phyloP scores from a whole-genome alignment of 2,329 filamentous ascomycete species.

The Myrmaecium sp. region DNA sequence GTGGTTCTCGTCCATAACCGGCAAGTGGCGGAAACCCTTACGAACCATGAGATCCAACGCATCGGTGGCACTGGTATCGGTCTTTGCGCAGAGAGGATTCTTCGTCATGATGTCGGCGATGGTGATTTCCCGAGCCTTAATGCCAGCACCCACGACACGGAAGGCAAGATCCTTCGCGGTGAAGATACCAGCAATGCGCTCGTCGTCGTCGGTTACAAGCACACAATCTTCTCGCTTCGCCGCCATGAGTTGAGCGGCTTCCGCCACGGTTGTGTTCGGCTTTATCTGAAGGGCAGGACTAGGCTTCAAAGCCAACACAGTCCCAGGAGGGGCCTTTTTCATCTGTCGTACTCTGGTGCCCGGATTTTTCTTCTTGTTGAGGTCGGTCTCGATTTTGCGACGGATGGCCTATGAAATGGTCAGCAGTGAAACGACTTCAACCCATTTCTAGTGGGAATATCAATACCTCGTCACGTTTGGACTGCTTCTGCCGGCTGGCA shows the following conservation, averaged over 20 bases:
- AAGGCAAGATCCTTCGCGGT: conserved; percentile 98
- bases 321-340: conserved; percentile 88
- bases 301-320: conserved; percentile 86
- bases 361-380: conserved; percentile 90
- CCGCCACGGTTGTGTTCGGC: conserved; percentile 79
- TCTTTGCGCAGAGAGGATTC: conserved; percentile 92
- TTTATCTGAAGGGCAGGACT: conserved; percentile 97
- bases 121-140: conserved; percentile 76
- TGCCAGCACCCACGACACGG: conserved; percentile 78
- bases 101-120: conserved; percentile 99
- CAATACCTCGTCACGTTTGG: conserved; percentile 98
- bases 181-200: conserved; percentile 95
- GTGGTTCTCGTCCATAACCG: conserved; percentile 99
- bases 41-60: conserved; percentile 95
- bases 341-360: conserved; percentile 64
- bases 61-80: conserved; percentile 95
- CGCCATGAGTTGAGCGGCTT: conserved; percentile 96
- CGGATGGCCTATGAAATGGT: conserved; percentile 77
- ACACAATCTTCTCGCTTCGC: conserved; percentile 98
- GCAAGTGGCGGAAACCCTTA: conserved; percentile 92
- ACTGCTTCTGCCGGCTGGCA: conserved; percentile 89
- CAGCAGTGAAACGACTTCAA: conserved; percentile 8
- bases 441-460: conserved; percentile 15
- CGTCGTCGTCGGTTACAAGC: conserved; percentile 91
- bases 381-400: conserved; percentile 88